phyloP scores from a whole-genome alignment of 805 yeast species.

The Teunomyces aglyptinius region DNA sequence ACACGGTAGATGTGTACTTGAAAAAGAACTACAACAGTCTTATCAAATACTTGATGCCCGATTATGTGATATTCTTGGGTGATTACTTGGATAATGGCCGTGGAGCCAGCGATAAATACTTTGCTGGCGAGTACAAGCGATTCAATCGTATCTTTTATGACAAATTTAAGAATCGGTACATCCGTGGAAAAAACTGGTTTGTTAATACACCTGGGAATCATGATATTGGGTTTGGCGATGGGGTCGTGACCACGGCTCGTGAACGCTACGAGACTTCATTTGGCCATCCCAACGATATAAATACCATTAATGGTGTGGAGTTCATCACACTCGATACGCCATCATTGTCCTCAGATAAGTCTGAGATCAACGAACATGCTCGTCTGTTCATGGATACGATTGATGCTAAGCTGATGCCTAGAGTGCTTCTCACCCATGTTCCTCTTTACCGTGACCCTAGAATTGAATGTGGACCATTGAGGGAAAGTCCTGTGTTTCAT shows the following conservation, averaged over 20 bases:
- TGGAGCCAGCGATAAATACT: constrained; percentile 30
- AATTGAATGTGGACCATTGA: constrained; percentile 19
- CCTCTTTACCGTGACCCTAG: constrained; percentile 22
- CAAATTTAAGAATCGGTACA: constrained; percentile 11
- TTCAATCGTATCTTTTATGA: constrained; percentile 31
- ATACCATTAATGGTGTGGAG: constrained; percentile 30
- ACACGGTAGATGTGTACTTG: constrained; percentile 40
- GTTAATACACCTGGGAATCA: constrained; percentile 31
- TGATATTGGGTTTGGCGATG: constrained; percentile 27
- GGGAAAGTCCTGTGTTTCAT: constrained; percentile 14
- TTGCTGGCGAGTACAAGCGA: constrained; percentile 24
- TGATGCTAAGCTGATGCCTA: constrained; percentile 11
- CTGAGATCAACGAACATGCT: constrained; percentile 12
- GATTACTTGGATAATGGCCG: constrained; percentile 45
- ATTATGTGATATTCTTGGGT: constrained; percentile 40
- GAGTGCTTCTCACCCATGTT: constrained; percentile 23
- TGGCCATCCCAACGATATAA: constrained; percentile 30
- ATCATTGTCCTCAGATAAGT: constrained; percentile 15
- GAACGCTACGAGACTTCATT: constrained; percentile 29
- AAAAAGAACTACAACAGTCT: constrained; percentile 36
- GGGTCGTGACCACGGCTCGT: constrained; percentile 23
- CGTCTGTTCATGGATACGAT: constrained; percentile 12
- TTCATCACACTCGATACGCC: constrained; percentile 21
- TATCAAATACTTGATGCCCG: constrained; percentile 31
- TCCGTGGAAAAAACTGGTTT: constrained; percentile 24